A percentile compares a stretch with the other conserved stretches of the same genome.
These are phyloP conservation scores for Leishmania mexicana DNA, from an alignment of 208 protist genomes.

Conservation along the genomic window DNA sequence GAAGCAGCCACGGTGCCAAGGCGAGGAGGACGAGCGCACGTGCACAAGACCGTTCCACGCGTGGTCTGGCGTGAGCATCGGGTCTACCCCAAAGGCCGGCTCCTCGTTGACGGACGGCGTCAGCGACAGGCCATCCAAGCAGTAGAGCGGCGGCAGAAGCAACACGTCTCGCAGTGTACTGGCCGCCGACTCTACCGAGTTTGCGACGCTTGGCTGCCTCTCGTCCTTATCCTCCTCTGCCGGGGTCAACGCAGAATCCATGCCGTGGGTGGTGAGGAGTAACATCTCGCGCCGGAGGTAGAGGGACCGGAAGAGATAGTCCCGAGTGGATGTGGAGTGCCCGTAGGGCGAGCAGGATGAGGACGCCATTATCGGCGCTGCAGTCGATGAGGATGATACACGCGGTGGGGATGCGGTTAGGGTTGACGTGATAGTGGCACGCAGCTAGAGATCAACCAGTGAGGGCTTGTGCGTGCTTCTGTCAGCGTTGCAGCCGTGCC, in stretches of 20 bases:
- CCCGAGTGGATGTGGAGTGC: constrained; percentile 27
- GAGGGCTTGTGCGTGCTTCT: not conserved
- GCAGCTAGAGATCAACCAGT: not conserved
- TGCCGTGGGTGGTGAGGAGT: constrained; percentile 15
- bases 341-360: not conserved
- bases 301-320: constrained; percentile 53
- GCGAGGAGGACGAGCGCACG: constrained; percentile 43
- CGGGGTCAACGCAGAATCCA: not conserved
- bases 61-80: constrained; percentile 18
- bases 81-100: constrained; percentile 8
- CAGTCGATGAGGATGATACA: not conserved
- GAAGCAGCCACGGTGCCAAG: constrained; percentile 75
- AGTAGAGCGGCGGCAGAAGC: constrained; percentile 27
- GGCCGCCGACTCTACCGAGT: not conserved
- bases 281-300: constrained; percentile 66
- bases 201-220: not conserved
- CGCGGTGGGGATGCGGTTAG: not conserved
- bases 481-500: not conserved
- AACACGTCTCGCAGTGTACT: constrained; percentile 9
- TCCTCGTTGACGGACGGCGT: not conserved
- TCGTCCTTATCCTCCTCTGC: not conserved
- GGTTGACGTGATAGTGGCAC: not conserved
- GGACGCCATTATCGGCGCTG: constrained; percentile 1
- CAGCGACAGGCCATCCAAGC: constrained; percentile 7
- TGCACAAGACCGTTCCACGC: constrained; percentile 58